phyloP scores from a whole-genome alignment of 2,329 filamentous ascomycete species.

The Corniculantispora saksenae region DNA sequence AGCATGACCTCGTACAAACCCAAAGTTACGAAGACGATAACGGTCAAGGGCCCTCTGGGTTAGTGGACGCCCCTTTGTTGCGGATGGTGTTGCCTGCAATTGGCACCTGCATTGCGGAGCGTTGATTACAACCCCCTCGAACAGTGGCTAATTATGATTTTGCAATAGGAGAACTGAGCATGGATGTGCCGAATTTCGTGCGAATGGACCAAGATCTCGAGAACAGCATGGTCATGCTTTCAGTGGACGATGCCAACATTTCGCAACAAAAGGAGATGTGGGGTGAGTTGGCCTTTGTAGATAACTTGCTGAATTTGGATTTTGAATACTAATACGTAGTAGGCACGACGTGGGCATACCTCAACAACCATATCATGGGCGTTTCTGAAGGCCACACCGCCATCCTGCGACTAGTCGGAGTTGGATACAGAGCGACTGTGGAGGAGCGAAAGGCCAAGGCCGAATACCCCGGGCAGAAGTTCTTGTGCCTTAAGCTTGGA shows the following conservation, averaged over 20 bases:
- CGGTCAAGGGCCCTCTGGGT: constrained; percentile 81
- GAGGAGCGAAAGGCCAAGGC: constrained; percentile 74
- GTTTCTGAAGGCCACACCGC: constrained; percentile 96
- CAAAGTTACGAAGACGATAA: constrained; percentile 66
- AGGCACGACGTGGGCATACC: constrained; percentile 88
- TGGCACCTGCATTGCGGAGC: not conserved
- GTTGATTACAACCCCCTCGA: not conserved
- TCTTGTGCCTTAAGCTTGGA: constrained; percentile 91
- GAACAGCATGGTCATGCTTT: constrained; percentile 64
- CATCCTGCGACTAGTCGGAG: constrained; percentile 88
- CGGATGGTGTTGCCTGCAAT: not conserved
- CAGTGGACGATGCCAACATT: constrained; percentile 65
- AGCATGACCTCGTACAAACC: constrained; percentile 61
- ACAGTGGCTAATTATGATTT: constrained; percentile 22
- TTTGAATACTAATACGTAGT: not conserved
- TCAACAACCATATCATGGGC: constrained; percentile 87
- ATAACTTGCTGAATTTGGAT: not conserved
- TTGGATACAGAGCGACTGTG: constrained; percentile 89
- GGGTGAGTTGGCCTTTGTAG: constrained; percentile 59
- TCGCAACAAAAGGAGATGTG: constrained; percentile 91
- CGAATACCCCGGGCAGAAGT: constrained; percentile 79
- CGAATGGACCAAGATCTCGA: constrained; percentile 67
- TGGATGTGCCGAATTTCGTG: constrained; percentile 79
- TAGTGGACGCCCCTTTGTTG: constrained; percentile 30
- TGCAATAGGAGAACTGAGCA: constrained; percentile 67